phyloP scores from a whole-genome alignment of 345 rosid species.

The Salix caprea region DNA sequence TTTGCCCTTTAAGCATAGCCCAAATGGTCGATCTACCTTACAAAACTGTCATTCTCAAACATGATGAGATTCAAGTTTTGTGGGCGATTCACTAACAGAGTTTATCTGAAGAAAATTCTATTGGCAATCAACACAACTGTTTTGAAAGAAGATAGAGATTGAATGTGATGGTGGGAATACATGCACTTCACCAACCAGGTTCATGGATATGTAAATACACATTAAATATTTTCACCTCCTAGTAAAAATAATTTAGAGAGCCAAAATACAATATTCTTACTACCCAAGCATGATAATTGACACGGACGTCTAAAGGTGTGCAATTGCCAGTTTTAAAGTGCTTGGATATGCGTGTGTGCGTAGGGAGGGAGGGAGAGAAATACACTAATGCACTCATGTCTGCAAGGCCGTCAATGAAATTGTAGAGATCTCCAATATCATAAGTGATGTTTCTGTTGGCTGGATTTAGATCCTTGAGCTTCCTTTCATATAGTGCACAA shows the following conservation, averaged over 20 bases:
- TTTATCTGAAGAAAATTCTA: neutral
- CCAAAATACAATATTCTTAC: neutral
- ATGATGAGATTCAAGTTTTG: neutral
- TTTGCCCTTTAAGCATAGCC: neutral
- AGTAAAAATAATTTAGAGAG: neutral
- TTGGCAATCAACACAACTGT: neutral
- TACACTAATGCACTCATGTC: slow-evolving; percentile 94
- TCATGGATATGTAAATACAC: neutral
- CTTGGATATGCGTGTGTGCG: neutral
- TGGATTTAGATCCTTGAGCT: slow-evolving; percentile 77
- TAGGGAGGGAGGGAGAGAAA: slow-evolving; percentile 21
- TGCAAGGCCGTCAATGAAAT: slow-evolving; percentile 77
- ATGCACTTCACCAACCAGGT: neutral
- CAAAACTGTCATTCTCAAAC: neutral
- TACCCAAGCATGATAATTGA: neutral
- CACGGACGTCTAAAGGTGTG: neutral
- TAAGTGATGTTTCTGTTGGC: slow-evolving; percentile 63
- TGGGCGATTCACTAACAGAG: neutral
- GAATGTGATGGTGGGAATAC: neutral
- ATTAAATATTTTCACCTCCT: neutral
- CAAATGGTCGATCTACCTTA: neutral
- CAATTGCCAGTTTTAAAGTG: neutral
- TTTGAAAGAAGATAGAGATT: neutral
- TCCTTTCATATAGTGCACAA: slow-evolving; percentile 77
- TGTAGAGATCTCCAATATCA: slow-evolving; percentile 79